Evolutionary conservation across 2,329 filamentous ascomycete genomes (phyloP).

Genomic region (Pseudovirgaria hyperparasitica): DNA sequence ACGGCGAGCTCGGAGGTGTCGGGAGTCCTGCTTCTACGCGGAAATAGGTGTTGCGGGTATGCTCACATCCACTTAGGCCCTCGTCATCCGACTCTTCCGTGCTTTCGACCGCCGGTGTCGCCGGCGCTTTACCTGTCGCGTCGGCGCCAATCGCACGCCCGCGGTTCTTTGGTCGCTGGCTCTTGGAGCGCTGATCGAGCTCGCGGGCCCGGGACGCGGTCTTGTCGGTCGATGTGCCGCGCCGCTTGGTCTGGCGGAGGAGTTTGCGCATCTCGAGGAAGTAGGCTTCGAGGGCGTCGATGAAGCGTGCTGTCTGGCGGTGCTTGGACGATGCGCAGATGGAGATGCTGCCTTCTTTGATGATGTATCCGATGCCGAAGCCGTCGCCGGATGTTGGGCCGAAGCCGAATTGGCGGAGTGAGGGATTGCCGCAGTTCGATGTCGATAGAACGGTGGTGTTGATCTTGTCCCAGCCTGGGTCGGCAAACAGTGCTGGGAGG

Average conservation of each 20-base stretch:
- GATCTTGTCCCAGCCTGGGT: conserved; percentile 84
- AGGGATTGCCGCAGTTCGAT: conserved; percentile 97
- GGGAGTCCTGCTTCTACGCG: conserved; percentile 13
- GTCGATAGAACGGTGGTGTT: conserved; percentile 92
- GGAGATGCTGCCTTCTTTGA: conserved; percentile 83
- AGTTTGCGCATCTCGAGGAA: conserved; percentile 82
- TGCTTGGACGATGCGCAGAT: conserved; percentile 93
- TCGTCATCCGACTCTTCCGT: conserved; percentile 68
- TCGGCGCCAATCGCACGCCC: conserved; percentile 58
- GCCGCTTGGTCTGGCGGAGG: conserved; percentile 53
- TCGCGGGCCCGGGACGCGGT: conserved; percentile 47
- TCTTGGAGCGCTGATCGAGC: conserved; percentile 38
- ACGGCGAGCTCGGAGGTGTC: conserved; percentile 22
- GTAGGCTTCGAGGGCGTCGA: conserved; percentile 83
- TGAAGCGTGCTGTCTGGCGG: conserved; percentile 78
- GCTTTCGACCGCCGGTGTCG: conserved; percentile 56
- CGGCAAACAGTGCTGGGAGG: conserved; percentile 73
- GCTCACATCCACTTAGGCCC: conserved; percentile 75
- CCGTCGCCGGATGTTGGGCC: conserved; percentile 88
- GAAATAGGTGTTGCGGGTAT: conserved; percentile 5
- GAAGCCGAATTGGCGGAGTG: conserved; percentile 89
- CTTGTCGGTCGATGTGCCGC: conserved; percentile 39
- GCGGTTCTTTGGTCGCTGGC: conserved; percentile 51
- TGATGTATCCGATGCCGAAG: conserved; percentile 97
- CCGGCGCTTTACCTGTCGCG: conserved; percentile 35